A percentile compares a stretch with the other conserved stretches of the same genome.
phyloP scores from a whole-genome alignment of 2,329 filamentous ascomycete genomes.

The Penicillium fuscoglaucum region DNA sequence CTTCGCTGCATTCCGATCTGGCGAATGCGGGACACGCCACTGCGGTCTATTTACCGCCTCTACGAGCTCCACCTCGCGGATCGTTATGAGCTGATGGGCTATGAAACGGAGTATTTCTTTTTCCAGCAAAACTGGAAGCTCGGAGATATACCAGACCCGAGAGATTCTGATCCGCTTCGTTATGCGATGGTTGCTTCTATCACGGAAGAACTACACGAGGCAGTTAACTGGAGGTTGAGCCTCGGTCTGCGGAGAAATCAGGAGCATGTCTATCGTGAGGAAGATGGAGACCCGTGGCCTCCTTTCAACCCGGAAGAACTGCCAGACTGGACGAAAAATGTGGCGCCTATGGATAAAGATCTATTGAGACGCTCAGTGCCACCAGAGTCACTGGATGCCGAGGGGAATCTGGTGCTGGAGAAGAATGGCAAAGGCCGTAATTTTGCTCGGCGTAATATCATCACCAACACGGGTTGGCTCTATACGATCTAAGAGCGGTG shows the following conservation, averaged over 20 bases:
- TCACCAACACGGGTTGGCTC: conserved; percentile 30
- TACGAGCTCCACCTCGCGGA: conserved; percentile 27
- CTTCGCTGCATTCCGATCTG: conserved; percentile 30
- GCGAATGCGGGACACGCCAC: conserved; percentile 30
- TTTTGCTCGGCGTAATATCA: conserved; percentile 28
- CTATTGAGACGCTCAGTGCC: conserved; percentile 14
- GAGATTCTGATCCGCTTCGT: conserved; percentile 29
- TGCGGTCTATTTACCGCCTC: conserved; percentile 33
- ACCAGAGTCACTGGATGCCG: conserved; percentile 10
- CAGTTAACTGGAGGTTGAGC: conserved; percentile 31
- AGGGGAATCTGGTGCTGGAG: conserved; percentile 26
- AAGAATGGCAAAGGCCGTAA: conserved; percentile 17
- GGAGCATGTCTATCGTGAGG: conserved; percentile 29
- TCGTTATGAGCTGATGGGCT: conserved; percentile 23
- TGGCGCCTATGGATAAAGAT: conserved; percentile 18
- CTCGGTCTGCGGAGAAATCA: conserved; percentile 26
- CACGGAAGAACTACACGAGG: conserved; percentile 24
- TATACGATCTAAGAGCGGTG: conserved; percentile 25
- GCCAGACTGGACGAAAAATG: conserved; percentile 22
- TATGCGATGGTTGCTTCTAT: conserved; percentile 32
- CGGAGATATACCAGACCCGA: conserved; percentile 26
- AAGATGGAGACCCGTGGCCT: conserved; percentile 22
- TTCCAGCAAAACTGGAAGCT: conserved; percentile 21
- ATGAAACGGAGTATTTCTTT: conserved; percentile 30
- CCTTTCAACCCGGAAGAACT: conserved; percentile 23